Percentiles rank a stretch among this genome's conserved stretches.
These are phyloP conservation scores for Candida gigantensis DNA, from an alignment of 1,139 yeast genomes.

Conservation along the genomic window DNA sequence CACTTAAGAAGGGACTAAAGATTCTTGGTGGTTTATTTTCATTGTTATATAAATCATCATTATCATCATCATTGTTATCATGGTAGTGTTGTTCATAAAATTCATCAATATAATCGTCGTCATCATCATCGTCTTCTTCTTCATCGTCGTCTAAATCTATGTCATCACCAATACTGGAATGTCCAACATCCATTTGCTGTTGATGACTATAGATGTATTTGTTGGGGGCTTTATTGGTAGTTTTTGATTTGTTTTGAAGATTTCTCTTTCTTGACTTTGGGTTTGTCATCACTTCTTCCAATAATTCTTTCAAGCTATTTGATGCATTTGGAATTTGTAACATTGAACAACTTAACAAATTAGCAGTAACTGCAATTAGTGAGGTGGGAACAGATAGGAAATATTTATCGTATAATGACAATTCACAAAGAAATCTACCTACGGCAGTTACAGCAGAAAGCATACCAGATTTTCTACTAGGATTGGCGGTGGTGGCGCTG, in stretches of 20 bases:
- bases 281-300: conserved; percentile 15
- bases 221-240: no score
- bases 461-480: conserved; percentile 18
- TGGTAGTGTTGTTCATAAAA: conserved; percentile 10
- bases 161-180: conserved; percentile 14
- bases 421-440: conserved; percentile 71
- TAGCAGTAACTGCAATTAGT: conserved; percentile 66
- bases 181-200: conserved; percentile 9
- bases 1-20: conserved; percentile 52
- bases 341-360: conserved; percentile 72
- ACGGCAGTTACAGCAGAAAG: conserved; percentile 56
- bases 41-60: conserved; percentile 16
- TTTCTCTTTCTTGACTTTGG: no score
- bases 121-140: conserved; percentile 14
- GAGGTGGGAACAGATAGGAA: conserved; percentile 66
- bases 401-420: conserved; percentile 69
- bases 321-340: conserved; percentile 45
- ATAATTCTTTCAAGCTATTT: conserved; percentile 26
- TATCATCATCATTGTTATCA: conserved; percentile 16
- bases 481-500: conserved; percentile 20
- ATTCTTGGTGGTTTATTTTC: conserved; percentile 47
- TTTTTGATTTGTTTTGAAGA: no score
- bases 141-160: conserved; percentile 15
- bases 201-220: conserved; percentile 10
- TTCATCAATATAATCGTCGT: conserved; percentile 12